Conservation (phyloP, 1,139 yeast genomes). For the Saccharomyces uvarum region DNA sequence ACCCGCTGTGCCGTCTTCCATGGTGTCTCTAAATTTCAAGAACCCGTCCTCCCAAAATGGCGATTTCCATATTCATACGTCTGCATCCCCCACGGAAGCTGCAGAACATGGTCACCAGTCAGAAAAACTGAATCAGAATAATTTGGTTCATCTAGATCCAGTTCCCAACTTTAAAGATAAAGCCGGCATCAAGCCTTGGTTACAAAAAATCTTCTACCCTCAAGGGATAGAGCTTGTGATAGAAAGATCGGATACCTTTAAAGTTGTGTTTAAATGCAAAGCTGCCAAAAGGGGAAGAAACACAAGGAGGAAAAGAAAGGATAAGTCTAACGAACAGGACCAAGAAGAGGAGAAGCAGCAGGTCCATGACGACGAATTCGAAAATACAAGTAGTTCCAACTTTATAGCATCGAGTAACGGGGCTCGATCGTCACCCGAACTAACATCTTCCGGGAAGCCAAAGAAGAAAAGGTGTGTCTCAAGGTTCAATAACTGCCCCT, state of each 20-base stretch:
- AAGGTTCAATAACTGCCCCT: conserved; percentile 49
- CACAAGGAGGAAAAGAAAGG: conserved; percentile 8
- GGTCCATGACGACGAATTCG: neutral
- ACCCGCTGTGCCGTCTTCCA: neutral
- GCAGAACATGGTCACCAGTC: conserved; percentile 7
- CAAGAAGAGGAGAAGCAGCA: neutral
- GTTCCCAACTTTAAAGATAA: conserved; percentile 38
- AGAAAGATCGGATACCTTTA: conserved; percentile 60
- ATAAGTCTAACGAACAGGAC: neutral
- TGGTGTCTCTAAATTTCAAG: neutral
- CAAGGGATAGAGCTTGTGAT: conserved; percentile 57
- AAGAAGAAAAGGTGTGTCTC: conserved; percentile 31
- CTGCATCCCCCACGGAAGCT: neutral
- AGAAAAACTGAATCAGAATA: conserved; percentile 22
- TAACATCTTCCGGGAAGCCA: neutral
- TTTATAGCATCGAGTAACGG: neutral
- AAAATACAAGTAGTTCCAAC: neutral
- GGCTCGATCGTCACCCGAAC: neutral
- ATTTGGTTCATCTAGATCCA: conserved; percentile 33
- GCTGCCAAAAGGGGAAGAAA: conserved; percentile 31
- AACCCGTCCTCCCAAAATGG: neutral
- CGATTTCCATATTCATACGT: neutral
- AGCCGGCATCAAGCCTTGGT: conserved; percentile 61
- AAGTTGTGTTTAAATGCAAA: conserved; percentile 66
- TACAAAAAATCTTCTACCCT: conserved; percentile 41